These are phyloP conservation scores for Hemileccinum rubropunctum DNA, from an alignment of 768 basidiomycete species.

Conservation along the genomic window DNA sequence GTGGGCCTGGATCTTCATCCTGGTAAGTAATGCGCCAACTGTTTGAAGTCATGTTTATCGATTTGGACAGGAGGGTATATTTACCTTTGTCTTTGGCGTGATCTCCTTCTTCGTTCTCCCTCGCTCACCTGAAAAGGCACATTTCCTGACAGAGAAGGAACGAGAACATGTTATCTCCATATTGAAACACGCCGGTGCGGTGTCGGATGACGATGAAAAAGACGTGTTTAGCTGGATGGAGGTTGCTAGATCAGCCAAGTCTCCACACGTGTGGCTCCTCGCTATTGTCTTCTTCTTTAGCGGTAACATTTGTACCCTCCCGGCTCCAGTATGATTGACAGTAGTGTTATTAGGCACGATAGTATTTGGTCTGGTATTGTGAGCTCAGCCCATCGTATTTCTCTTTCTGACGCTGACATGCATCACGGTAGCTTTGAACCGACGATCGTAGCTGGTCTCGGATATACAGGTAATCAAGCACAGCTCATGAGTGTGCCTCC, in stretches of 20 bases:
- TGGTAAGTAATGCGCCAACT: conserved; percentile 29
- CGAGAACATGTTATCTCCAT: conserved; percentile 41
- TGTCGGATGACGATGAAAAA: conserved; percentile 39
- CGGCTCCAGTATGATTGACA: not conserved
- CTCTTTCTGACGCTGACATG: conserved; percentile 35
- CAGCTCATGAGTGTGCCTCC: conserved; percentile 65
- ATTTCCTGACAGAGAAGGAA: conserved; percentile 51
- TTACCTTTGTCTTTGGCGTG: conserved; percentile 59
- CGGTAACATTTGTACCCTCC: conserved; percentile 34
- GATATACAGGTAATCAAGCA: conserved; percentile 49
- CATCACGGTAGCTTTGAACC: conserved; percentile 57
- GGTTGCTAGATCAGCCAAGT: conserved; percentile 44
- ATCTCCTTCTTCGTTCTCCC: conserved; percentile 50
- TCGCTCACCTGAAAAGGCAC: conserved; percentile 39
- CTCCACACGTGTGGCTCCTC: conserved; percentile 55
- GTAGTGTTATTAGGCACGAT: conserved; percentile 13
- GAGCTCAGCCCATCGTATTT: not conserved
- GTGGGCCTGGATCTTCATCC: conserved; percentile 63
- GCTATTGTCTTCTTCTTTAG: conserved; percentile 50
- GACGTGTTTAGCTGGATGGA: conserved; percentile 59
- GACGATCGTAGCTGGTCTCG: conserved; percentile 63
- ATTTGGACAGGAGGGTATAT: conserved; percentile 48
- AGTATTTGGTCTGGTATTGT: conserved; percentile 23
- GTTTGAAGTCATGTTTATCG: not conserved
- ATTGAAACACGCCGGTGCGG: conserved; percentile 25